phyloP scores from a whole-genome alignment of 768 basidiomycete genomes.

The Collybia sordida region DNA sequence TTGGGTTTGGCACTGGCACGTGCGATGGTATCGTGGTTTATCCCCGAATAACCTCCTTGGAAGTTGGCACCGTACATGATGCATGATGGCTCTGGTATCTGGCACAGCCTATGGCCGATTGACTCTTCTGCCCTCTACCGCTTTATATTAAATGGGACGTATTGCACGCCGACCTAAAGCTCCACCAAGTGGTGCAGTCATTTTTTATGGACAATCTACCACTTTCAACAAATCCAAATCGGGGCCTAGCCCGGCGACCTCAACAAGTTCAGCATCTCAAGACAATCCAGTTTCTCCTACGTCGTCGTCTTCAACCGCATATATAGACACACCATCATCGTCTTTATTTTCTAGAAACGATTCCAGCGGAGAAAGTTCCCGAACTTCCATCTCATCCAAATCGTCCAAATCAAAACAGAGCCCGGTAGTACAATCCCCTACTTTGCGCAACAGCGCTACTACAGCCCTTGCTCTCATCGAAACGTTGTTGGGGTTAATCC shows the following conservation, averaged over 20 bases:
- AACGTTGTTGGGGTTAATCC: slow-evolving; percentile 18
- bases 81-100: no score
- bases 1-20: no score
- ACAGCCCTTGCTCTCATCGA: slow-evolving; percentile 12
- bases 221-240: not conserved
- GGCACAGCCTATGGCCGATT: no score
- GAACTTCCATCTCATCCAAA: not conserved
- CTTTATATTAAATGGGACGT: slow-evolving; percentile 15
- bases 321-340: not conserved
- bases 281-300: not conserved
- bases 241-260: no score
- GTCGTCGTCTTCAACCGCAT: not conserved
- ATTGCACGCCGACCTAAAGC: slow-evolving; percentile 4
- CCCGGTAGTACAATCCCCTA: not conserved
- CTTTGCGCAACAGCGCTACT: not conserved
- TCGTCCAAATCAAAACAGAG: not conserved
- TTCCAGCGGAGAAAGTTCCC: no score
- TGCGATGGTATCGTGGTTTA: no score
- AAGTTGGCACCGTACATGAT: no score
- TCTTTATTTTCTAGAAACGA: not conserved
- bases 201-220: slow-evolving; percentile 19
- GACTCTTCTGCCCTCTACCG: no score
- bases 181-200: slow-evolving; percentile 20
- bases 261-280: not conserved
- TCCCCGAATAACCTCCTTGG: no score